Evolutionary conservation across 2,329 filamentous ascomycete genomes (phyloP), one percentile per base, ranked within the genome.

Genomic region (Penicillium brevicompactum): DNA sequence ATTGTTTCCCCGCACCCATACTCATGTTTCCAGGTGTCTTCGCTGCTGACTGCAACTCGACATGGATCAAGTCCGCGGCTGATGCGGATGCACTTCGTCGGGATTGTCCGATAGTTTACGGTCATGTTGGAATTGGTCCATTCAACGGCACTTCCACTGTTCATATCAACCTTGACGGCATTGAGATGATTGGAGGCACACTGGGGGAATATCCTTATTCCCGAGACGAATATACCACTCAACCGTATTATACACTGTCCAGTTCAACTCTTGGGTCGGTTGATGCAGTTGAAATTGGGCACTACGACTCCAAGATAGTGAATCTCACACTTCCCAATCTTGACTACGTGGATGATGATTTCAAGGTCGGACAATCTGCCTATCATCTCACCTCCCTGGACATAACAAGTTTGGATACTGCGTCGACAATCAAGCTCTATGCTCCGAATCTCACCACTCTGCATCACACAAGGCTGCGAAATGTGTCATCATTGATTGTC

Each of bases 271-370:
- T 49, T 11, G n/a, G 24, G 22, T 18, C 21, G 41, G 47, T 11
- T 18, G 22, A 22, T 16, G 34, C 7, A 14, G 5, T 49, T 21
- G 46, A 41, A 22, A 30, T 49, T 21, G 46, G 47, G 41, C 5
- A 2, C 2, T 42, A n/a, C 10, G 10, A 18, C 24, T 22, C 41
- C 5, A 43, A 18, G 9, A 31, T 49, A 32, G 14, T n/a, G 37
- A 49, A 43, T 37, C n/a, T 49, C 37, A 49, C 38, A 10, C 27
- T 49, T 31, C 27, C 47, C 10, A 44, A 16, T 8, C 48, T 50
- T 27, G 32, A 13, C 11, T 34, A 10, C 18, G 40, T 44, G 11
- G 11, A 44, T 24, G 14, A n/a, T 13, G 2, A 13, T 4, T 16
- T 50, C 5, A 0, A 9, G 7, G 21, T 50, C 42, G 48, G 48